Conservation (phyloP, 805 yeast species). For the Saccharomycopsis fermentans region DNA sequence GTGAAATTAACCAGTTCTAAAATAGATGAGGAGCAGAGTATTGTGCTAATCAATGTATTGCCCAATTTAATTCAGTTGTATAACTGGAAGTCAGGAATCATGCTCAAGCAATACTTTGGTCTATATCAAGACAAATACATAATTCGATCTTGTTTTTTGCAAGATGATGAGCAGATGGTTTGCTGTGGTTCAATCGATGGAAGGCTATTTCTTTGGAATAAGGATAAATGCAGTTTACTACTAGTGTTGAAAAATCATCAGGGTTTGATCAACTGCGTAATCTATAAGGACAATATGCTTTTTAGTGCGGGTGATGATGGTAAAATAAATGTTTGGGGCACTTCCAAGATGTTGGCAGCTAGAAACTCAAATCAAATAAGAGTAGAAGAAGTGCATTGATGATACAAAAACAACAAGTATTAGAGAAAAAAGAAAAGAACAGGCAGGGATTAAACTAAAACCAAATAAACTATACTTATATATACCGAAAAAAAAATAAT, state of each 20-base stretch:
- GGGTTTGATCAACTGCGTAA: slow-evolving; percentile 65
- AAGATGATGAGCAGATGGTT: slow-evolving; percentile 48
- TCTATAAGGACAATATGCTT: slow-evolving; percentile 62
- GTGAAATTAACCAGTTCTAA: slow-evolving; percentile 22
- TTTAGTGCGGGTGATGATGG: slow-evolving; percentile 84
- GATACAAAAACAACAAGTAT: no score
- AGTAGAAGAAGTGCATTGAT: background rate
- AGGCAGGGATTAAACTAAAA: no score
- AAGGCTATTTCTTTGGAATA: slow-evolving; percentile 67
- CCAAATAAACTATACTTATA: no score
- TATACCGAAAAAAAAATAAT: background rate
- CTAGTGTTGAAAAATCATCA: slow-evolving; percentile 52
- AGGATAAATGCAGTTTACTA: slow-evolving; percentile 56
- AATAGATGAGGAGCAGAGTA: background rate
- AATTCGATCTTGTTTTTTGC: slow-evolving; percentile 59
- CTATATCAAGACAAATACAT: slow-evolving; percentile 61
- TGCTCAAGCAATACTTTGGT: slow-evolving; percentile 60
- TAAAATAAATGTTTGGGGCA: slow-evolving; percentile 59
- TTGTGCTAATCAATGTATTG: slow-evolving; percentile 49
- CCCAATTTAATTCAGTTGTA: slow-evolving; percentile 76
- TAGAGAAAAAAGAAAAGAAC: no score
- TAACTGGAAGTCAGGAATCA: slow-evolving; percentile 52
- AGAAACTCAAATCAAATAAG: background rate
- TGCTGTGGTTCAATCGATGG: slow-evolving; percentile 84
- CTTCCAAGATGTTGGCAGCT: background rate